These are phyloP conservation scores for Fusarium sacchari DNA, from an alignment of 2,329 filamentous ascomycete genomes.

Conservation along the genomic window DNA sequence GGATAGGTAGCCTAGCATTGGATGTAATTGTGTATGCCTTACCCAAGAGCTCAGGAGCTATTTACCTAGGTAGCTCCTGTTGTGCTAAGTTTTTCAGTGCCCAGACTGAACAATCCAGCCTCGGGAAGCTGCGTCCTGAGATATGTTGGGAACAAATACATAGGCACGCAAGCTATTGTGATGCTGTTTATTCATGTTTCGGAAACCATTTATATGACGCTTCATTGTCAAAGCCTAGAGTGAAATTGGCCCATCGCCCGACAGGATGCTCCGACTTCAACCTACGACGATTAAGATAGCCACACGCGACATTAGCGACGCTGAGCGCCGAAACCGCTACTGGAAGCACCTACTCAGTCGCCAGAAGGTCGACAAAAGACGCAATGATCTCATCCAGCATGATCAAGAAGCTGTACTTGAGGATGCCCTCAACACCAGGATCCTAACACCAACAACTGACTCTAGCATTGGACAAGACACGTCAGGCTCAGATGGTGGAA, in stretches of 20 bases:
- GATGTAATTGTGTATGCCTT: neutral
- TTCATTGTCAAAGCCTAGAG: neutral
- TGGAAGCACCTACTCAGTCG: slow-evolving; percentile 22
- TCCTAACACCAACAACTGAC: neutral
- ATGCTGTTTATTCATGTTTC: neutral
- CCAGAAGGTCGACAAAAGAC: neutral
- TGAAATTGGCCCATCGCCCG: neutral
- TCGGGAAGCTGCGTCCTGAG: neutral
- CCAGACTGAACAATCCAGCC: neutral
- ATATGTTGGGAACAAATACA: neutral
- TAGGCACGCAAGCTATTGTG: neutral
- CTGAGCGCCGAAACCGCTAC: slow-evolving; percentile 35
- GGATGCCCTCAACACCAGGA: neutral
- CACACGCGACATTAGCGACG: slow-evolving; percentile 29
- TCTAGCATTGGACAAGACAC: neutral
- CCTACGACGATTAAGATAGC: slow-evolving; percentile 33
- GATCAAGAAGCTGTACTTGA: neutral
- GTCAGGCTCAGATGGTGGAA: neutral
- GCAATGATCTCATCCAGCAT: neutral
- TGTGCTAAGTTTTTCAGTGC: neutral
- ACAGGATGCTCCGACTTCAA: slow-evolving; percentile 35
- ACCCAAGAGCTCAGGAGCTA: neutral
- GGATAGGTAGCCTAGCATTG: too few relatives aligned
- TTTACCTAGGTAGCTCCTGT: neutral
- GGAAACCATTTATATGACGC: neutral